Conservation (phyloP, 208 protist genomes). For the Wallacemonas sp. region DNA sequence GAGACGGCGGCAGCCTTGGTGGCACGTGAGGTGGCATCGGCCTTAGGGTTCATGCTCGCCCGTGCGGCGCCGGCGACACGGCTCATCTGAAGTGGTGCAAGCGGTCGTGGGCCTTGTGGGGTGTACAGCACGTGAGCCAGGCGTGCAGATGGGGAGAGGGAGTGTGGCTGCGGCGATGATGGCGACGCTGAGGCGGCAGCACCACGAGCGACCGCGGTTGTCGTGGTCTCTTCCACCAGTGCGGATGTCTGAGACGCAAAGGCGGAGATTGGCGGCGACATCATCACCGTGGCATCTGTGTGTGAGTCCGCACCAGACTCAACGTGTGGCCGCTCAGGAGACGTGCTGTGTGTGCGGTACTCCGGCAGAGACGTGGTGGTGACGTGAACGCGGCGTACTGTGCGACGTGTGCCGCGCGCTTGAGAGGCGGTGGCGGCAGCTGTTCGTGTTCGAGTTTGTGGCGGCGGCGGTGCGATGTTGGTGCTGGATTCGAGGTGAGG, state of each 20-base stretch:
- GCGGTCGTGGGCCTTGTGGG: conserved; percentile 70
- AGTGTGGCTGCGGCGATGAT: too few species aligned
- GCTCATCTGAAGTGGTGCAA: conserved; percentile 47
- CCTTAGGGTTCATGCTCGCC: background rate
- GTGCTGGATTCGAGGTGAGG: too few species aligned
- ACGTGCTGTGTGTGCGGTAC: conserved; percentile 4
- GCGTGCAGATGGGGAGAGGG: too few species aligned
- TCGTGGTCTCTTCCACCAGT: too few species aligned
- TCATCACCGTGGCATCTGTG: background rate
- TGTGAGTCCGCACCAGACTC: background rate
- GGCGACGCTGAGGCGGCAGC: too few species aligned
- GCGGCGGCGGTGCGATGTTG: too few species aligned
- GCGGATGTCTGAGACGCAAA: too few species aligned
- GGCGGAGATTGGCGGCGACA: too few species aligned
- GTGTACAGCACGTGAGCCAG: conserved; percentile 66
- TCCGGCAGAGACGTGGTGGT: conserved; percentile 9
- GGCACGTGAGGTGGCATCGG: background rate
- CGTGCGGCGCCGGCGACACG: conserved; percentile 3
- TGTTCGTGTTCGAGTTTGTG: too few species aligned
- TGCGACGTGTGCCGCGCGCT: background rate
- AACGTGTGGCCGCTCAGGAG: background rate
- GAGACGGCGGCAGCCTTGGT: background rate
- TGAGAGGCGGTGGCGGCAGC: too few species aligned
- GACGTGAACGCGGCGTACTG: conserved; percentile 1
- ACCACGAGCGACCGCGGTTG: too few species aligned